Percentiles rank a stretch among this genome's conserved stretches.
These are phyloP conservation scores for Myxozyma kluyveri DNA, from an alignment of 805 yeast genomes.

Conservation along the genomic window DNA sequence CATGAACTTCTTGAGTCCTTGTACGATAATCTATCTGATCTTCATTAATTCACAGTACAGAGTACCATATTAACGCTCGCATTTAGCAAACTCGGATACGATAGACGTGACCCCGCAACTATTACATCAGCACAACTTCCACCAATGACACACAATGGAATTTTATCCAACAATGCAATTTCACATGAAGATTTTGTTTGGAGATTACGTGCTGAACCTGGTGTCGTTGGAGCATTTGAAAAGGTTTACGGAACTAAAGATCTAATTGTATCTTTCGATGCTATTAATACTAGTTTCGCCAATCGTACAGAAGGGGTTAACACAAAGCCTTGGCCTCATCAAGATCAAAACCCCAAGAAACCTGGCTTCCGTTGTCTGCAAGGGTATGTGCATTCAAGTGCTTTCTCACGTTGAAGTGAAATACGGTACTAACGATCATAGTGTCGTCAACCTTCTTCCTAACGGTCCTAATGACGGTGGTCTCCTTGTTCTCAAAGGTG, in stretches of 20 bases:
- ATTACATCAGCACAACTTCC: constrained; percentile 11
- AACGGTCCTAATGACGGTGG: constrained; percentile 24
- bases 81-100: constrained; percentile 15
- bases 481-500: constrained; percentile 15
- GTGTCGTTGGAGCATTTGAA: constrained; percentile 16
- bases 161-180: constrained; percentile 4
- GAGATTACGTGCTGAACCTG: constrained; percentile 18
- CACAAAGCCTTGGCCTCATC: constrained; percentile 21
- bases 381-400: constrained; percentile 5
- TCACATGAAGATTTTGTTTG: constrained; percentile 23
- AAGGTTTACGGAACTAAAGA: constrained; percentile 14
- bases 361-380: constrained; percentile 20
- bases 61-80: background rate
- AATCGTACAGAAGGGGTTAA: constrained; percentile 13
- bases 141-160: constrained; percentile 5
- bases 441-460: constrained; percentile 17
- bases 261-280: constrained; percentile 19
- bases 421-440: background rate
- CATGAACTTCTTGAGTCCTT: constrained; percentile 16
- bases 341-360: constrained; percentile 14
- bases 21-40: background rate
- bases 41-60: background rate
- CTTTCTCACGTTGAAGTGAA: background rate
- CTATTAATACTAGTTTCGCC: constrained; percentile 15
- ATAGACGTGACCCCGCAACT: constrained; percentile 15